Base-by-base conservation (phyloP, 139 green algal genomes). In the Pseudopediastrum boryanum region DNA sequence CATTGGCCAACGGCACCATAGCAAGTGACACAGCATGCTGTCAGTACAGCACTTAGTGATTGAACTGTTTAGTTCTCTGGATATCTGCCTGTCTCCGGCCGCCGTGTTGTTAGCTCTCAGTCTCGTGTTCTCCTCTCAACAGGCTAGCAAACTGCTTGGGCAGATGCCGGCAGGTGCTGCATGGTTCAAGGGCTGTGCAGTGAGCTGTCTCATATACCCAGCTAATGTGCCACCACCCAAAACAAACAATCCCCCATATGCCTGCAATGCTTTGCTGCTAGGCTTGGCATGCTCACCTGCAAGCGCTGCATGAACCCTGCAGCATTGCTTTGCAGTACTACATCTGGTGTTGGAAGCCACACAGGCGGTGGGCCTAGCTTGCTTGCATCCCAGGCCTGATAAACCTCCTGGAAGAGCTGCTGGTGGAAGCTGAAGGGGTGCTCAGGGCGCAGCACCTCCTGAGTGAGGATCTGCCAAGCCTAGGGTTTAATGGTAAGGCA, bases 381-480 rank as follows among this genome's bases (percentile, higher is more conserved):
- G 0, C 41, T 65, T 25, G 41, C 58, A 19, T 91, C 67, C 90
- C 90, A 95, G 25, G 31, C 41, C 0, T 25, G 21, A 67, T 85
- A 94, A 4, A 80, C 51, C 0, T 79, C 75, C 0, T 77, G 42
- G 36, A 80, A 83, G 4, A 95, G 82, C 25, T 82, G 33, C 51
- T 77, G 69, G 79, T 94, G 90, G 3, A 94, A 44, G 16, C 54
- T 33, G 62, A 90, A 92, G 2, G 86, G 86, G 19, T 91, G 81
- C 46, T 83, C 72, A 12, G 88, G 88, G n/a, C 51, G 61, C 54
- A 94, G 68, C 3, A 89, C 66, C 1, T 81, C 23, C 43, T 81
- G 84, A 19, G 71, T 78, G 1, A 93, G 23, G 13, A 50, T 33
- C 27, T 67, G 65, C 89, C 89, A 94, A 23, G 74, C 51, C 77